Percentiles rank a stretch among this genome's conserved stretches.
Evolutionary conservation across 108 stramenopile species (phyloP).

Genomic region (Cyclotella cryptica): DNA sequence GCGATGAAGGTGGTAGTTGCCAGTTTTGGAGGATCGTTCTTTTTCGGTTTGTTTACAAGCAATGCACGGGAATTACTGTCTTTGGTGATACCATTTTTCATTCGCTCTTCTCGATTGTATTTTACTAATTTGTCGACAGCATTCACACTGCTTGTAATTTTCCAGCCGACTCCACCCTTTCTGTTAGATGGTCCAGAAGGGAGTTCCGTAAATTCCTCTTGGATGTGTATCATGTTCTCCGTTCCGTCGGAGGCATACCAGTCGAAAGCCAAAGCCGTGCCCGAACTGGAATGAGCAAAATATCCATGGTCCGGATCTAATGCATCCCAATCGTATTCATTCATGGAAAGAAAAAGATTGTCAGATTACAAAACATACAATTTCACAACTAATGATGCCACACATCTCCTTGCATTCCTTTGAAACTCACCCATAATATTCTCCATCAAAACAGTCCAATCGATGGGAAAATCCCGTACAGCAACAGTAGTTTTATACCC

Average conservation of each 20-base stretch:
- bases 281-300: conserved; percentile 65
- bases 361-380: background rate
- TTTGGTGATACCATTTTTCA: background rate
- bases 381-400: background rate
- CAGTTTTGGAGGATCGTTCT: conserved; percentile 25
- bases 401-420: background rate
- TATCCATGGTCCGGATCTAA: conserved; percentile 72
- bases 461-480: conserved; percentile 73
- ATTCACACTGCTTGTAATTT: conserved; percentile 46
- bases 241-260: conserved; percentile 59
- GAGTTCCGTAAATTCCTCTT: conserved; percentile 38
- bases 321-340: background rate
- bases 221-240: conserved; percentile 40
- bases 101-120: conserved; percentile 45
- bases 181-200: background rate
- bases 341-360: background rate
- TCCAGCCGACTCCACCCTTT: conserved; percentile 50
- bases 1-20: conserved; percentile 59
- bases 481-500: conserved; percentile 39
- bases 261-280: conserved; percentile 57
- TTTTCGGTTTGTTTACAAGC: conserved; percentile 11
- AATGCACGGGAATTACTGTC: background rate
- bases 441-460: conserved; percentile 71
- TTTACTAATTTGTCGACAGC: conserved; percentile 55
- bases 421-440: conserved; percentile 61